Conservation (phyloP, 257 asterid species). For the Nyctanthes arbortristis region DNA sequence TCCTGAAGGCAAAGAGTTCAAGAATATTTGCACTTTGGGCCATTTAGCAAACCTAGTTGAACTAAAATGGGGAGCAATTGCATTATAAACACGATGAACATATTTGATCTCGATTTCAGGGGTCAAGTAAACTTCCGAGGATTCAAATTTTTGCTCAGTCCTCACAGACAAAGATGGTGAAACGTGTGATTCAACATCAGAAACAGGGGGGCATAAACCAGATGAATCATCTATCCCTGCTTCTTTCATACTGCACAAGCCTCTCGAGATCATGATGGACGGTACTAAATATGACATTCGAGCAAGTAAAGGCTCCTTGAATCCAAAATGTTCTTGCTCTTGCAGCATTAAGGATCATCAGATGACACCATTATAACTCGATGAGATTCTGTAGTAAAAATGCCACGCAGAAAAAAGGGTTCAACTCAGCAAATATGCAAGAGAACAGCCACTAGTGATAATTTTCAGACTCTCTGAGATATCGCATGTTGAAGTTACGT, state of each 20-base stretch:
- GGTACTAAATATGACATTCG: slow-evolving; percentile 16
- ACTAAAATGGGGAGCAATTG: slow-evolving; percentile 99
- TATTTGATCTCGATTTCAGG: slow-evolving; percentile 96
- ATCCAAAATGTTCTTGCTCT: slow-evolving; percentile 27
- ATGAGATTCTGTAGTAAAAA: slow-evolving; percentile 22
- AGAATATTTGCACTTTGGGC: slow-evolving; percentile 90
- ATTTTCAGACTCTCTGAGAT: not conserved
- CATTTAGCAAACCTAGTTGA: slow-evolving; percentile 94
- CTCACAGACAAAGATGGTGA: slow-evolving; percentile 47
- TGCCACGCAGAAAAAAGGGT: not conserved
- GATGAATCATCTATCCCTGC: slow-evolving; percentile 23
- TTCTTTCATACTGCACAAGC: slow-evolving; percentile 58
- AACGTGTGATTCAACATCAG: slow-evolving; percentile 37
- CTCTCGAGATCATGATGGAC: slow-evolving; percentile 9
- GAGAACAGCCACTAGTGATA: not conserved
- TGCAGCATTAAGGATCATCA: slow-evolving; percentile 48
- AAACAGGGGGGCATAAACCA: slow-evolving; percentile 22
- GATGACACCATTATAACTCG: slow-evolving; percentile 32
- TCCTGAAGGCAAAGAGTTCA: slow-evolving; percentile 68
- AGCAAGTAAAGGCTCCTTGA: slow-evolving; percentile 15
- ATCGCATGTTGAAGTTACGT: not conserved
- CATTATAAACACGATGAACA: slow-evolving; percentile 93
- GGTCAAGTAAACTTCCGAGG: slow-evolving; percentile 59
- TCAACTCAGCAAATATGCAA: not conserved
- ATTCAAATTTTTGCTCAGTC: slow-evolving; percentile 25